Evolutionary conservation across 2,329 filamentous ascomycete species (phyloP), one percentile per base, ranked within the genome.

Genomic region (Bretziella fagacearum): DNA sequence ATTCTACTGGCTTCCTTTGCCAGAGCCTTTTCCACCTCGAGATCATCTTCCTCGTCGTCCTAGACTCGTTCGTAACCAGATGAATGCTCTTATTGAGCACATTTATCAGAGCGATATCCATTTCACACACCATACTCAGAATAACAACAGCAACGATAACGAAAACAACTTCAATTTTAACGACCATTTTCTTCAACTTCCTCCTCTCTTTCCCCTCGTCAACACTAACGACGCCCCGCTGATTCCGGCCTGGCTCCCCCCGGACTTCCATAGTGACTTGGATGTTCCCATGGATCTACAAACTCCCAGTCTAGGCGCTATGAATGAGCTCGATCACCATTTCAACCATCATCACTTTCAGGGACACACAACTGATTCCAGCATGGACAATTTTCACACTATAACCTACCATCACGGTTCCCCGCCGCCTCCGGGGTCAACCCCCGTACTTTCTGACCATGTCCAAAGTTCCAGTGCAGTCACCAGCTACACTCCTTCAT

Each of bases 1-100:
- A 15, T 17, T 43, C 23, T 29, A 32, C 8, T 49, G 47, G 47
- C 42, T 43, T 18, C 47, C 47, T 15, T 20, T 45, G 29, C 42
- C 41, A 18, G 20, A 30, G 29, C 47, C 47, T 10, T 44, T 46
- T 29, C 27, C 35, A 8, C 32, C 23, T 13, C 11, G 15, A 20
- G 15, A 15, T 11, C 15, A 25, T 4, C 18, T 20, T 2, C 23
- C 10, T 17, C 26, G 26, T 26, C 40, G 26, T 22, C 40, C 40
- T 18, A 15, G 40, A 18, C 25, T 43, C n/a, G 22, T 43, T 20
- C 26, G 25, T 13, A 43, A 43, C 15, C 40, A 29, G 11, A 43
- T 43, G 27, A 27, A 27, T 30, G 40, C 26, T 26, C 13, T 43
- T 30, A 30, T 43, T 30, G 22, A 43, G 7, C 23, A 43, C n/a